Percentiles rank a stretch among this genome's conserved stretches.
These are phyloP conservation scores for Apiotrichum laibachii DNA, from an alignment of 1,284 basidiomycete species.

Conservation along the genomic window DNA sequence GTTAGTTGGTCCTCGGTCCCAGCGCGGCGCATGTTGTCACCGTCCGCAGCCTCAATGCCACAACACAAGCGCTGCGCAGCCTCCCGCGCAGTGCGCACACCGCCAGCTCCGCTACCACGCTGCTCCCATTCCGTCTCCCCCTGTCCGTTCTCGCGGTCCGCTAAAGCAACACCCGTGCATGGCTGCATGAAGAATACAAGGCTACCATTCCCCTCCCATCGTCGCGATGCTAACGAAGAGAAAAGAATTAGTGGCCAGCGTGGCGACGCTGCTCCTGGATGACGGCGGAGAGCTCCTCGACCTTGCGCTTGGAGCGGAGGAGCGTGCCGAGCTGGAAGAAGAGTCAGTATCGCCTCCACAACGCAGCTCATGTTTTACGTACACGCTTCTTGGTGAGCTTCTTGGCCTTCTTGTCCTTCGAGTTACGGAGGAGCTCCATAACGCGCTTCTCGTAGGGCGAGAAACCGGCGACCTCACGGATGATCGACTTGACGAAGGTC, in stretches of 20 bases:
- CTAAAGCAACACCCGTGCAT: constrained; percentile 16
- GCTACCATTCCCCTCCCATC: constrained; percentile 5
- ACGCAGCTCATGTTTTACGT: constrained; percentile 54
- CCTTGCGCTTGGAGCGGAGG: constrained; percentile 93
- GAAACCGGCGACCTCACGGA: constrained; percentile 96
- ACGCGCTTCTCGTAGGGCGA: constrained; percentile 98
- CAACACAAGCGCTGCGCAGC: no score
- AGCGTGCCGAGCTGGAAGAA: constrained; percentile 78
- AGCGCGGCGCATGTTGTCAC: no score
- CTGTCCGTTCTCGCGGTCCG: no score
- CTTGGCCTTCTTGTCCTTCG: constrained; percentile 98
- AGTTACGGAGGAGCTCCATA: constrained; percentile 98
- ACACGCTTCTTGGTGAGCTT: constrained; percentile 98
- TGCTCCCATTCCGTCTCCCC: no score
- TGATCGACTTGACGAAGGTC: constrained; percentile 83
- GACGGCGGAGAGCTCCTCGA: constrained; percentile 85
- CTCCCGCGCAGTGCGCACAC: no score
- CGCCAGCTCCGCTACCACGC: no score
- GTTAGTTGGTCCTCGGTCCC: no score
- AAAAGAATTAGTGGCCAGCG: constrained; percentile 49
- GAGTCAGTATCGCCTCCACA: constrained; percentile 2
- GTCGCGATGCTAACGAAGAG: neutral
- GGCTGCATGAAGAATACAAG: constrained; percentile 20
- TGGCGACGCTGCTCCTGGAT: constrained; percentile 65
- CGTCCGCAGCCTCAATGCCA: no score